Evolutionary conservation across 2,329 filamentous ascomycete species (phyloP), one percentile per base, ranked within the genome.

Genomic region (Tolypocladium endophyticum): DNA sequence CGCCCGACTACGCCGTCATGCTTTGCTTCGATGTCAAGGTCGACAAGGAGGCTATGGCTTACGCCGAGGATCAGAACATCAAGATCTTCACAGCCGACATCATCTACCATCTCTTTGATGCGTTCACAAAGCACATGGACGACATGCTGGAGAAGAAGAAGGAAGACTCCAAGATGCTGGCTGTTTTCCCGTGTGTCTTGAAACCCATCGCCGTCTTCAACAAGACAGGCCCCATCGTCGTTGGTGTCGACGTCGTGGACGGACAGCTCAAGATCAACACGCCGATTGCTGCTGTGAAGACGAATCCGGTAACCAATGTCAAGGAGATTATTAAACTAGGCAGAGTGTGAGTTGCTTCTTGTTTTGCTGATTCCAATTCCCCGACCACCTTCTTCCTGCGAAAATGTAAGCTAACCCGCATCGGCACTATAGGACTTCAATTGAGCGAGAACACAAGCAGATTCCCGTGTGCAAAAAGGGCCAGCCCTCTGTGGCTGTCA

Each of bases 1-100:
- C 87, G 20, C 91, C 91, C 65, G 92, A 99, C 72, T 95, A 87
- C 67, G 94, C 94, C n/a, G 90, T 97, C 72, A 99, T 99, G 94
- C 86, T 99, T 57, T 97, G 94, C 74, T 99, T 99, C 82, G 95
- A 99, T 73, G 94, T 99, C 77, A 97, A 97, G 79, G 90, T 99
- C 20, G 94, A 99, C 77, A 97, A 96, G 75, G 94, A 99, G 72
- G 94, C 94, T 0, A 86, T 88, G 65, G 82, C 84, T 12, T 96
- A 97, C 68, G 94, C 94, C 14, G 91, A 97, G 23, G 92, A 97
- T 60, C 87, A 96, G 63, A 92, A 92, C 57, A 90, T 99, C 77
- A 97, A 96, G 81, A 90, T 99, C 68, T 99, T 99, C 79, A 96
- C 91, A 3, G 94, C 95, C 3, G 93, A 99, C 74, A 99, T 99